Evolutionary conservation across 2,329 filamentous ascomycete species (phyloP), one percentile per base, ranked within the genome.

Genomic region (Neocucurbitaria cava): DNA sequence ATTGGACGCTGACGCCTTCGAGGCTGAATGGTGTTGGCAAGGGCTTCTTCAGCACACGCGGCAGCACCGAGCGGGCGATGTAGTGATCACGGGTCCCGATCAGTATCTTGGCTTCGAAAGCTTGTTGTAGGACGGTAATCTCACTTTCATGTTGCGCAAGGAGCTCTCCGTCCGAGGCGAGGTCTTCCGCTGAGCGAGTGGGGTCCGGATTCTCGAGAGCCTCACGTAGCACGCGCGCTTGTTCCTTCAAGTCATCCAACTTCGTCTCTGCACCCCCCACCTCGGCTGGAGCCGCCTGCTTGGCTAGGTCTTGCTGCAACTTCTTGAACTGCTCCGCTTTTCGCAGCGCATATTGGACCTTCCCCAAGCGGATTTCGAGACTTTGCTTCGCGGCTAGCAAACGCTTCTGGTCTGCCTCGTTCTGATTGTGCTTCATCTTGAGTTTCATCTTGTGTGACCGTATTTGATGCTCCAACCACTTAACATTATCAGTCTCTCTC

Each of bases 381-480:
- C 59, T 62, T n/a, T 54, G 46, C 42, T 64, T 64, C 5, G 66
- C 63, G 17, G 56, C 56, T 24, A 61, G 59, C 15, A 72, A 45
- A 11, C 65, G 63, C 39, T 63, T 67, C 41, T 69, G 65, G 53
- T 65, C 63, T 11, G 50, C 64, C 20, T 68, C 62, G 18, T 64
- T 63, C 33, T 69, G 66, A 44, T 69, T 59, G 49, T 66, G 62
- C 49, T 64, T 68, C 58, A 65, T 65, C 41, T 54, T 61, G 10
- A 70, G 57, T 52, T 72, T 69, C 18, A 53, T 46, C 1, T 58
- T 52, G 31, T 70, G 52, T 30, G 60, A 64, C 8, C 58, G 54
- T 58, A 70, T 65, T 40, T 68, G 65, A 18, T 64, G 56, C 49
- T 68, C 58, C 24, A 72, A 55, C 66, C 66, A 70, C 40, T 66